Evolutionary conservation across 2,329 filamentous ascomycete species (phyloP), one percentile per base, ranked within the genome.

Genomic region (Fusarium oligoseptatum): DNA sequence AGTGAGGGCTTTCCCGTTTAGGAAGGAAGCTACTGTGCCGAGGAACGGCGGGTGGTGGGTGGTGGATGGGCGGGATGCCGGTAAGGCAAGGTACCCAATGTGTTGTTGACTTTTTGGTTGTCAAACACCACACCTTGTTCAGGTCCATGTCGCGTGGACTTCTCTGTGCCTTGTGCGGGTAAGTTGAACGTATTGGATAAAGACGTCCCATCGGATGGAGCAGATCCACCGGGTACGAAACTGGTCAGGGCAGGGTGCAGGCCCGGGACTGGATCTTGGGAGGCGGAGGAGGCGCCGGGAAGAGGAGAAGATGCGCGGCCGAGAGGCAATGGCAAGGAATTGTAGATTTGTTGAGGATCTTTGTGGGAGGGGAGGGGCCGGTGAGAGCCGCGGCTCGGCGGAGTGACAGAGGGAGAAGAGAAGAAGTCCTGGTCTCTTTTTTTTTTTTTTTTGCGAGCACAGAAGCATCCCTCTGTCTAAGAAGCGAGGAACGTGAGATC

Each of bases 321-420:
- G 74, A 74, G 72, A 75, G 72, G 69, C 72, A 62, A 75, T 61
- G 66, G 68, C 66, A 75, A 63, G 66, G 72, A 63, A 61, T 64
- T 56, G 55, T 70, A 74, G 72, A 75, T 75, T 75, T 75, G 72
- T 75, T 75, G 72, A 75, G 72, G 72, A 75, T 73, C 63, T 67
- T 69, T 48, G 43, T 32, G 32, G 43, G 43, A 45, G 72, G 72
- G 72, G 64, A 55, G 58, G 64, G 66, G 52, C 66, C 66, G 62
- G 68, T 64, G 45, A 67, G 45, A 67, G 67, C 70, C 70, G 70
- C 70, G 70, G 66, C 57, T 67, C 20, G 52, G 39, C 52, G 60
- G 71, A 71, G 70, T 67, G 55, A 20, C 22, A 45, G 66, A 22
- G 22, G 22, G 22, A 22, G 22, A 22, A 22, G 22, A 36, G n/a